A percentile compares a stretch with the other conserved stretches of the same genome.
Evolutionary conservation across 768 basidiomycete genomes (phyloP).

Genomic region (Hericium alpestre): DNA sequence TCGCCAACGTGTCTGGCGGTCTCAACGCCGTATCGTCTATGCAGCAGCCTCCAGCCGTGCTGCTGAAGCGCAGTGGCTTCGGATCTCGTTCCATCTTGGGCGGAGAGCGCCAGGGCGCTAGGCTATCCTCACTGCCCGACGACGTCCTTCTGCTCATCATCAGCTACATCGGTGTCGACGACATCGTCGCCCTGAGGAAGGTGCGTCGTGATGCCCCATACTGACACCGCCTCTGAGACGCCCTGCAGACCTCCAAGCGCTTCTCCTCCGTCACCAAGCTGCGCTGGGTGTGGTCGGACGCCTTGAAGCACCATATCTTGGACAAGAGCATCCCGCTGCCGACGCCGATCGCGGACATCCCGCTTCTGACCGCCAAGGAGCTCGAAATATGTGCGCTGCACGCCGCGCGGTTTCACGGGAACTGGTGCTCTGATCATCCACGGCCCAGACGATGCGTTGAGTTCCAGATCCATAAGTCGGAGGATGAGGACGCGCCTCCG

Average conservation of each 20-base stretch:
- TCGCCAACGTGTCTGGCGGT: too few species aligned
- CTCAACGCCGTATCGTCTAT: too few species aligned
- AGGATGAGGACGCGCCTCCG: constrained; percentile 3
- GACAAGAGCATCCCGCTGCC: constrained; percentile 24
- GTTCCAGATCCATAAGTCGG: constrained; percentile 14
- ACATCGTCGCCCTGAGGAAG: constrained; percentile 23
- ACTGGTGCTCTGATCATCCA: constrained; percentile 23
- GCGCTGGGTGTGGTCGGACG: constrained; percentile 28
- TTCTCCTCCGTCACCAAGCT: constrained; percentile 21
- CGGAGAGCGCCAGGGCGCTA: constrained; percentile 1
- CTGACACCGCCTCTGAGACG: background rate
- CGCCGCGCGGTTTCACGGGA: constrained; percentile 24
- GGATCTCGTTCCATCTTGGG: background rate
- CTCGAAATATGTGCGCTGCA: constrained; percentile 25
- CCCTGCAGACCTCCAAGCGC: constrained; percentile 20
- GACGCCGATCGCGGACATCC: constrained; percentile 18
- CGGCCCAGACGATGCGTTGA: constrained; percentile 13
- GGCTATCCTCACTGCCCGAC: constrained; percentile 20
- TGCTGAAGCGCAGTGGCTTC: background rate
- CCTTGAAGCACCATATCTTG: constrained; percentile 23
- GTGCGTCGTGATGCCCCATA: constrained; percentile 15
- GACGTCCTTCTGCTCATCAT: constrained; percentile 25
- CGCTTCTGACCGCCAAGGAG: constrained; percentile 20
- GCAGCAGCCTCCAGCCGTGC: too few species aligned
- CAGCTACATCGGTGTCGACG: constrained; percentile 20